Conservation (phyloP, 306 rosid genomes). For the Corylus avellana region DNA sequence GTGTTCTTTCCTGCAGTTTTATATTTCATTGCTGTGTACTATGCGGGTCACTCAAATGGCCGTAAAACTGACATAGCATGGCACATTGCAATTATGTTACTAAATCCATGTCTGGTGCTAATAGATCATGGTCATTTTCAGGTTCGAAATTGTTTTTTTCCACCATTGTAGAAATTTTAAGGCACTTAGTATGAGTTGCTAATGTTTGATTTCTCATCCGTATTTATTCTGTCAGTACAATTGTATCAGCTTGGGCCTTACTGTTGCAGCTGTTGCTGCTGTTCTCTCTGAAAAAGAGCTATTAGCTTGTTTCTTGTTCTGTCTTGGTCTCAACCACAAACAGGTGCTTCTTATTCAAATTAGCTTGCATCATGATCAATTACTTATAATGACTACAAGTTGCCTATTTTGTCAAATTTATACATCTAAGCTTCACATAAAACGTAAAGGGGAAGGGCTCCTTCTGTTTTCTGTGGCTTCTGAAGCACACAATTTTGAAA, state of each 20-base stretch:
- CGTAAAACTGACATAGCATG: constrained; percentile 58
- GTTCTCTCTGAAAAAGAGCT: constrained; percentile 65
- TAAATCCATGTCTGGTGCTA: constrained; percentile 73
- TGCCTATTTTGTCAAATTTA: background rate
- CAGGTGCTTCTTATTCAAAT: constrained; percentile 48
- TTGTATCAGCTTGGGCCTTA: constrained; percentile 88
- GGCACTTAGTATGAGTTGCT: background rate
- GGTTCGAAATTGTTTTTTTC: constrained; percentile 40
- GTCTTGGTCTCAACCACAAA: constrained; percentile 81
- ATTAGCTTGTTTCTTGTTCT: constrained; percentile 59
- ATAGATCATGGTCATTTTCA: constrained; percentile 93
- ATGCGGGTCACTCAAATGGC: constrained; percentile 37
- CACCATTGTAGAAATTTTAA: background rate
- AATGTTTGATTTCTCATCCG: background rate
- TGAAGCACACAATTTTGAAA: background rate
- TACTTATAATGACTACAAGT: background rate
- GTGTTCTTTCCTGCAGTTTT: constrained; percentile 82
- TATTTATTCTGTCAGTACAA: constrained; percentile 59
- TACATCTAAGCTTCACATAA: background rate
- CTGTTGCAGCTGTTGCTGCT: constrained; percentile 76
- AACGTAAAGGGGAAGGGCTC: background rate
- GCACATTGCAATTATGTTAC: constrained; percentile 65
- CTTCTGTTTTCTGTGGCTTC: background rate
- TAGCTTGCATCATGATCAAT: background rate
- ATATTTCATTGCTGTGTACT: constrained; percentile 56